Evolutionary conservation across 306 rosid genomes (phyloP), one percentile per base, ranked within the genome.

Genomic region (Castanea mollissima): DNA sequence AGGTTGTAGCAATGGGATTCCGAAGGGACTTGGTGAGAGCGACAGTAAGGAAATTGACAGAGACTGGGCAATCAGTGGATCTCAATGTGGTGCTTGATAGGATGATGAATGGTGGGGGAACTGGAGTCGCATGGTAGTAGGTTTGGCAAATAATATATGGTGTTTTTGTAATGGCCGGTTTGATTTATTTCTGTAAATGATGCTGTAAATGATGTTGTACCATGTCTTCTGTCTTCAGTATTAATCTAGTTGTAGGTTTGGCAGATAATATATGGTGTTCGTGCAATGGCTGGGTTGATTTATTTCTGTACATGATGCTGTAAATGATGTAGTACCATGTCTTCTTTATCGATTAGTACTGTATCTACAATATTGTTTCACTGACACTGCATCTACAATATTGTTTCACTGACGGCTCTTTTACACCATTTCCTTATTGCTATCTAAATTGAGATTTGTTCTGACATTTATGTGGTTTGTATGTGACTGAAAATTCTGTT

Each of bases 1-100:
- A 83, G 55, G 85, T 83, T 62, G 91, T 85, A 8, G 82, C 79
- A 3, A 87, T 87, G 89, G 89, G 91, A 76, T 87, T 87, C 60
- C 81, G 84, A 67, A 85, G 89, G 75, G 88, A 85, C 77, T 7
- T 58, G 31, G 91, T 87, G 80, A 76, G 78, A 82, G 86, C 84
- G 29, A 72, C 87, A 18, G 88, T 83, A 69, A 83, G 64, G 79
- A 88, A 83, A 79, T 75, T 85, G 84, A 62, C 85, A 0, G 84
- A 83, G 81, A 81, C 81, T 75, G 87, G 85, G 76, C 86, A 78
- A 77, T 32, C 87, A 3, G 84, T 81, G 72, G 87, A 82, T 58
- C 77, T 79, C 67, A 85, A 85, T 73, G 78, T 85, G 2, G 88
- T 85, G 57, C 79, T 85, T 59, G 88, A 85, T 79, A 82, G 67